Percentiles rank a stretch among this genome's conserved stretches.
These are phyloP conservation scores for Ceratocystis smalleyi DNA, from an alignment of 2,329 filamentous ascomycete species.

Conservation along the genomic window DNA sequence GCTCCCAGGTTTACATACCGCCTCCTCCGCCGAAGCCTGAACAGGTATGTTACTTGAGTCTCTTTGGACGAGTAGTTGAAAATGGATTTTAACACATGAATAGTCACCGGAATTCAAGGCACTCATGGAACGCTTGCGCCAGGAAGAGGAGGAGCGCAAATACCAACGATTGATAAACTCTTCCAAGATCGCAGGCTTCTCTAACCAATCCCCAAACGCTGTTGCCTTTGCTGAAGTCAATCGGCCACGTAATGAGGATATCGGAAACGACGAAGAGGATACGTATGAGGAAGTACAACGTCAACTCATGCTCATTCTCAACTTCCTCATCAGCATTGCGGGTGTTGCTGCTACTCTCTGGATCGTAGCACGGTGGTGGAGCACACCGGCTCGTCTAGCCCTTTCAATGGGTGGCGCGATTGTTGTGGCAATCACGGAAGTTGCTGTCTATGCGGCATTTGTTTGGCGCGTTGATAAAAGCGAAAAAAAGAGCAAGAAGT, in stretches of 20 bases:
- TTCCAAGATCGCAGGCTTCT: conserved; percentile 39
- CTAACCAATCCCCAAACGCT: conserved; percentile 40
- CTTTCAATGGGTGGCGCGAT: conserved; percentile 55
- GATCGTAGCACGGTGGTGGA: conserved; percentile 66
- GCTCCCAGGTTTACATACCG: conserved; percentile 57
- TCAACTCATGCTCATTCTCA: conserved; percentile 74
- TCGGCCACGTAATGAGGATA: conserved; percentile 31
- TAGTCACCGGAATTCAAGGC: conserved; percentile 71
- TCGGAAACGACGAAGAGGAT: conserved; percentile 36
- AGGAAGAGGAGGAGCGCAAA: conserved; percentile 62
- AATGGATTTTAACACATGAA: conserved; percentile 13
- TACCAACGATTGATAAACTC: conserved; percentile 71
- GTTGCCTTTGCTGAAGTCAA: conserved; percentile 43
- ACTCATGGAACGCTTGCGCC: conserved; percentile 71
- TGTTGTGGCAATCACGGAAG: conserved; percentile 58
- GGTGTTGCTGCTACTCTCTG: conserved; percentile 64
- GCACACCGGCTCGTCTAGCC: conserved; percentile 51
- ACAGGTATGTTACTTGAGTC: conserved; percentile 40
- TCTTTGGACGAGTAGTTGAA: not conserved
- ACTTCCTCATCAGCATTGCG: conserved; percentile 74
- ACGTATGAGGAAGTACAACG: conserved; percentile 61
- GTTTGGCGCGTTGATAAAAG: conserved; percentile 55
- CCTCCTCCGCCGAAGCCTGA: conserved; percentile 67
- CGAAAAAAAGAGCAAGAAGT: conserved; percentile 44
- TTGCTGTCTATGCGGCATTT: conserved; percentile 62